Base-by-base conservation (phyloP, 73 alveolate species). In the Effrenium voratum region DNA sequence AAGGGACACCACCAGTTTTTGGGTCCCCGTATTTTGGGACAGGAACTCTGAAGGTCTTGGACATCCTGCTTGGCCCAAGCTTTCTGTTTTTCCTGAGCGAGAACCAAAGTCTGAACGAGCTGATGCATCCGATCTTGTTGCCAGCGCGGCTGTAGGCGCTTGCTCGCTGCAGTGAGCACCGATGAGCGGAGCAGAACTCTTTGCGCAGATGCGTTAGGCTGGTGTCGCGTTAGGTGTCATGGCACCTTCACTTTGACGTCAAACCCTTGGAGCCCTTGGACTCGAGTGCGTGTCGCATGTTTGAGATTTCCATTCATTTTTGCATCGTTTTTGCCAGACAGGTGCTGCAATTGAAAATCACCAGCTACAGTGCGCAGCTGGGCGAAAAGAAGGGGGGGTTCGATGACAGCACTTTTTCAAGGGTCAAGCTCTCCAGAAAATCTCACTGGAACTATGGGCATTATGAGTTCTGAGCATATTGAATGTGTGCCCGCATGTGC, bases 331-430 rank as follows among this genome's bases (percentile, higher is more conserved):
- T 52, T 52, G 63, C 2, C 79, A 24, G n/a, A 15, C 57, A 86
- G 94, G 95, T 63, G 95, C 95, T 30, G 95, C 95, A 6, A 88
- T 88, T 40, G 95, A 88, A 36, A 45, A 85, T 16, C 95, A 88
- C 41, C 85, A 88, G 41, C 30, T 88, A 16, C 73, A 66, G 36
- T 88, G 95, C 36, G 95, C 40, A 16, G 55, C 95, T 68, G 15
- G 73, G 44, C 34, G 34, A 30, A 76, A 43, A 4, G 44, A 36
- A 28, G n/a, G n/a, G n/a, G n/a, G n/a, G n/a, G n/a, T n/a, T n/a
- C n/a, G n/a, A n/a, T n/a, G n/a, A n/a, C n/a, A n/a, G n/a, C n/a
- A n/a, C n/a, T n/a, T n/a, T n/a, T n/a, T n/a, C n/a, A n/a, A n/a
- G n/a, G n/a, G n/a, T n/a, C n/a, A n/a, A n/a, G n/a, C n/a, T n/a